Conservation (phyloP, 441 rosid species). For the Hura crepitans region DNA sequence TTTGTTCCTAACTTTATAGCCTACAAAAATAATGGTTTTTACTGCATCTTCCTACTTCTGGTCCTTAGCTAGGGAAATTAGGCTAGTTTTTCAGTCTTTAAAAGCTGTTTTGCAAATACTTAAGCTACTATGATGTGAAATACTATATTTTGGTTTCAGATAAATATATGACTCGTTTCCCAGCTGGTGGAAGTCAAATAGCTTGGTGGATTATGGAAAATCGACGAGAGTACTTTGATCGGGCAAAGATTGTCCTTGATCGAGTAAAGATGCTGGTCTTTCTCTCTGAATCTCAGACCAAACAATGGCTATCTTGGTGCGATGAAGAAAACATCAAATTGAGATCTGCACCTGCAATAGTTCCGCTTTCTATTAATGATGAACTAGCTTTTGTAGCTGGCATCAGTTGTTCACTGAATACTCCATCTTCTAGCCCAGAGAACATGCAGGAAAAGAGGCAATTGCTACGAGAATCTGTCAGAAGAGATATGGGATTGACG, state of each 20-base stretch:
- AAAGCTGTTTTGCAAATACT: conserved; percentile 4
- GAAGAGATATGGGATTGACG: conserved; percentile 71
- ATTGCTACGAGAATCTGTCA: conserved; percentile 57
- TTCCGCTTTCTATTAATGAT: conserved; percentile 87
- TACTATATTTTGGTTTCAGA: conserved; percentile 43
- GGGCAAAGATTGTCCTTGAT: conserved; percentile 67
- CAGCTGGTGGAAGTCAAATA: conserved; percentile 93
- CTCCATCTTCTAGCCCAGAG: conserved; percentile 51
- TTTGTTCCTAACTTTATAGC: neutral
- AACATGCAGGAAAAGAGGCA: conserved; percentile 62
- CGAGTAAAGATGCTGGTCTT: conserved; percentile 80
- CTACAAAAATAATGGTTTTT: neutral
- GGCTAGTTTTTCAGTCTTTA: neutral
- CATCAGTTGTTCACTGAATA: conserved; percentile 58
- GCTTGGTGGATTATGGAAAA: conserved; percentile 99
- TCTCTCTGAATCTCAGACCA: conserved; percentile 75
- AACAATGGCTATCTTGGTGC: conserved; percentile 92
- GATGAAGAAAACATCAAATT: conserved; percentile 73
- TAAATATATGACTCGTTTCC: conserved; percentile 75
- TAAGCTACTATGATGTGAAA: conserved; percentile 5
- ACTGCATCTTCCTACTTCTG: too few relatives aligned
- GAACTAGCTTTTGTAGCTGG: conserved; percentile 93
- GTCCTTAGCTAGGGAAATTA: too few relatives aligned
- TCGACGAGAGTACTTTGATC: conserved; percentile 83
- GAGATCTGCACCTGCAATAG: conserved; percentile 70